Conservation (phyloP, 345 rosid species). For the Hibiscus tridactylites region DNA sequence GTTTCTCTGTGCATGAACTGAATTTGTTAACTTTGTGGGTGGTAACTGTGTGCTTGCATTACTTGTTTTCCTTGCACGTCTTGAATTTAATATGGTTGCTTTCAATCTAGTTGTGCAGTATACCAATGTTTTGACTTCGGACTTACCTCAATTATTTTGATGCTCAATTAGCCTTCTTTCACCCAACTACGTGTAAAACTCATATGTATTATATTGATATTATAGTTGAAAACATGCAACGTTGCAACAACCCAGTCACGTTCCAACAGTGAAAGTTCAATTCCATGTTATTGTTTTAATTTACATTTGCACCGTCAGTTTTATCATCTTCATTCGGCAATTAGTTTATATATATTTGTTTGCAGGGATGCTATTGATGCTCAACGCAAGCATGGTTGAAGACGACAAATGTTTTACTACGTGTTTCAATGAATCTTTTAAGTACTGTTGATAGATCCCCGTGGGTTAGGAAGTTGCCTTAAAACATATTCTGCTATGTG, state of each 20-base stretch:
- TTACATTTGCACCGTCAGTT: not conserved
- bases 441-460: not conserved
- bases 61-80: not conserved
- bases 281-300: not conserved
- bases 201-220: too few relatives aligned
- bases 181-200: not conserved
- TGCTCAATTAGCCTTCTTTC: not conserved
- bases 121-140: not conserved
- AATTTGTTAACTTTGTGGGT: not conserved
- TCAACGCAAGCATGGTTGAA: not conserved
- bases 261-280: not conserved
- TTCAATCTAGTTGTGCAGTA: not conserved
- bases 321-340: not conserved
- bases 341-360: not conserved
- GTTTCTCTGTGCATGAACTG: not conserved
- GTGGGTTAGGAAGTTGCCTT: too few relatives aligned
- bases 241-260: not conserved
- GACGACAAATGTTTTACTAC: not conserved
- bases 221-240: too few relatives aligned
- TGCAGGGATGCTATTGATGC: constrained; percentile 1
- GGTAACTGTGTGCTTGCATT: not conserved
- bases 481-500: too few relatives aligned
- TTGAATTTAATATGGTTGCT: not conserved
- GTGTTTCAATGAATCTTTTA: not conserved
- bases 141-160: not conserved